Base-by-base conservation (phyloP, 306 rosid genomes). In the Citrullus mucosospermus region DNA sequence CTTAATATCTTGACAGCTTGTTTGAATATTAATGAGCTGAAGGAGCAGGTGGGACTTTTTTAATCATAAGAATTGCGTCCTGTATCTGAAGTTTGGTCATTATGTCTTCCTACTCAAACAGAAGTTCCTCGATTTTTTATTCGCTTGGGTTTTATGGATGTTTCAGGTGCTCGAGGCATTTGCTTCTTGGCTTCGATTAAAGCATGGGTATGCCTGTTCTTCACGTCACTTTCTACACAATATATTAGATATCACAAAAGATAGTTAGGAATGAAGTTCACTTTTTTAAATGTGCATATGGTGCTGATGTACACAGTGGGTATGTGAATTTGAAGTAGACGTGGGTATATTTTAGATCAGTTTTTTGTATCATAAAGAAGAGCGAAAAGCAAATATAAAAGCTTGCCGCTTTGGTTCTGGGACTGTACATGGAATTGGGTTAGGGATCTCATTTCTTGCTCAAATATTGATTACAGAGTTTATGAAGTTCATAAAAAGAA, bases 161-260 rank as follows among this genome's bases (percentile, higher is more conserved):
- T 81, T 61, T 78, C 91, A 96, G 99, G 97, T 90, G 87, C 99
- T 96, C 32, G 99, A 96, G 87, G 99, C 99, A 79, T 96, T 96
- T 91, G 92, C 97, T 86, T 93, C 99, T 75, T 96, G 99, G 99
- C 98, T 96, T 87, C 93, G 97, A 78, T 88, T 96, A 79, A 96
- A 91, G 90, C 99, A 96, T 78, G 98, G 98, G 99, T 96, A 91
- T 82, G 80, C 30, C 39, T 76, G 84, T 82, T 79, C 50, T 59
- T 78, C 77, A 61, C 36, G 78, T 70, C 56, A 63, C 59, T 54
- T 28, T 69, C 15, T 70, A 2, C 60, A 73, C 48, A 73, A 6
- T 81, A 15, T 61, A 50, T 72, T 72, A 53, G 78, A 53, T 74
- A 32, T 32, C 30, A 54, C 62, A 74, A 53, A 74, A 51, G 63